A percentile compares a stretch with the other conserved stretches of the same genome.
phyloP scores from a whole-genome alignment of 2,329 filamentous ascomycete species.

The Chrysosporium queenslandicum region DNA sequence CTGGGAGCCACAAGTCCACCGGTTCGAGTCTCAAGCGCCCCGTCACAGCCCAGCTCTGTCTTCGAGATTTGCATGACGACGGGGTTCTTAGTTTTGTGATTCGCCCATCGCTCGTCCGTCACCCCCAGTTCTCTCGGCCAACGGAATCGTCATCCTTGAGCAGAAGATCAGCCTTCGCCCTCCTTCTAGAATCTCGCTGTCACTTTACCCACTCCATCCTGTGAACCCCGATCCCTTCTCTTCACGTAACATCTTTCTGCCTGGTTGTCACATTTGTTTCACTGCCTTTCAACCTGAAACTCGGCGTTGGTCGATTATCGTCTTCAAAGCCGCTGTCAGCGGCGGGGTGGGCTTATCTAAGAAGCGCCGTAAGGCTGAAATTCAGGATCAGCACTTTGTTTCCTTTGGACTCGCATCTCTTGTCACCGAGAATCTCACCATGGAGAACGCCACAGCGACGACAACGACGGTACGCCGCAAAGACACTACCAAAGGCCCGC shows the following conservation, averaged over 20 bases:
- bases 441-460: constrained; percentile 27
- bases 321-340: neutral
- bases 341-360: neutral
- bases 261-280: neutral
- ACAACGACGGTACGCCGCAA: constrained; percentile 57
- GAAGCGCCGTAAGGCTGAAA: neutral
- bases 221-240: no score
- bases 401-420: neutral
- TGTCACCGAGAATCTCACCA: constrained; percentile 15
- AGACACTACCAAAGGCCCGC: constrained; percentile 91
- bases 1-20: neutral
- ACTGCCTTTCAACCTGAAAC: neutral
- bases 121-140: neutral
- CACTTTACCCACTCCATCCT: neutral
- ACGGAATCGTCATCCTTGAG: neutral
- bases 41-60: neutral
- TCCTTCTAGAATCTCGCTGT: neutral
- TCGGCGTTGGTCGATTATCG: neutral
- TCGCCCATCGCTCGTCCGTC: no score
- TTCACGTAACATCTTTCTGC: neutral
- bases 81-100: neutral
- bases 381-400: neutral
- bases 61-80: neutral
- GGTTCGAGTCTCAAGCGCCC: neutral
- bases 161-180: neutral